A percentile compares a stretch with the other conserved stretches of the same genome.
phyloP scores from a whole-genome alignment of 2,329 filamentous ascomycete species.

The Monosporascus sp. region DNA sequence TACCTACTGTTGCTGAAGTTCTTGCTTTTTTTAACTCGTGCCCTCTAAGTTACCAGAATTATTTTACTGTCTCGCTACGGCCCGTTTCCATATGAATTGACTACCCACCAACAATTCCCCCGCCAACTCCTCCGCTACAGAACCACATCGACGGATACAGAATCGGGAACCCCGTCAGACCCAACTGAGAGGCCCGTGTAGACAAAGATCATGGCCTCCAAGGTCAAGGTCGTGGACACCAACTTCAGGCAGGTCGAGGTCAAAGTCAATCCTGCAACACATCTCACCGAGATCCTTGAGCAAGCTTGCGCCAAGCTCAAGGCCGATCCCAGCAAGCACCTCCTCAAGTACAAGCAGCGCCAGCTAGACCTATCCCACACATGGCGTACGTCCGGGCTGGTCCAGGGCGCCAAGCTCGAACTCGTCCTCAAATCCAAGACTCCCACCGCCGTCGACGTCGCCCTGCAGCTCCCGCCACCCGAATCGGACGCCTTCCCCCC shows the following conservation, averaged over 20 bases:
- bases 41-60: neutral
- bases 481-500: conserved; percentile 57
- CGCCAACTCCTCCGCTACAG: neutral
- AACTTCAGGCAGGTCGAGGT: conserved; percentile 72
- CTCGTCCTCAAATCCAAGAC: conserved; percentile 84
- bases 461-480: conserved; percentile 74
- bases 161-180: neutral
- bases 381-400: conserved; percentile 76
- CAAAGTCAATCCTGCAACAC: conserved; percentile 77
- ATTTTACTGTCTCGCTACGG: neutral
- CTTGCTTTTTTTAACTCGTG: neutral
- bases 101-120: neutral
- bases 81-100: neutral
- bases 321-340: conserved; percentile 66
- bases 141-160: neutral
- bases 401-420: conserved; percentile 84
- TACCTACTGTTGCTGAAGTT: neutral
- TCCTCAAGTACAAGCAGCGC: conserved; percentile 86
- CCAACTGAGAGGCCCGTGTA: too few species aligned
- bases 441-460: conserved; percentile 79
- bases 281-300: conserved; percentile 77
- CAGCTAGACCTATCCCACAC: conserved; percentile 78
- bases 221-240: conserved; percentile 82
- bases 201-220: conserved; percentile 62
- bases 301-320: conserved; percentile 84